Percentiles rank a stretch among this genome's conserved stretches.
phyloP scores from a whole-genome alignment of 1,139 yeast genomes.

The Yamadazyma triangularis region DNA sequence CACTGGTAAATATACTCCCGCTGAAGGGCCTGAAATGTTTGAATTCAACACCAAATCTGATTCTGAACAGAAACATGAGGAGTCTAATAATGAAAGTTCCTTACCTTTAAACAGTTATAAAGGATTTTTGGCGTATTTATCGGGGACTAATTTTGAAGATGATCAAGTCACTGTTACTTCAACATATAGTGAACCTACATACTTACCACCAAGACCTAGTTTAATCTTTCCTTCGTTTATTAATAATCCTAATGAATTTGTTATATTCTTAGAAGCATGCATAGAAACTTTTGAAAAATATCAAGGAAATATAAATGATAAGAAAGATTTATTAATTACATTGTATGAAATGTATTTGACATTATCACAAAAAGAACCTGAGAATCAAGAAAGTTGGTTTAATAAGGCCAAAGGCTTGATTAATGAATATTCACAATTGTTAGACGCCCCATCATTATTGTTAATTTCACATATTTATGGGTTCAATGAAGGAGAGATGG shows the following conservation, averaged over 20 bases:
- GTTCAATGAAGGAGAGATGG: constrained; percentile 45
- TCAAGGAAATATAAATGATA: constrained; percentile 68
- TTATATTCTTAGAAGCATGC: constrained; percentile 91
- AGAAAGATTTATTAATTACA: constrained; percentile 69
- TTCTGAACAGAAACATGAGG: constrained; percentile 5
- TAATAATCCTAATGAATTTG: constrained; percentile 82
- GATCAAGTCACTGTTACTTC: constrained; percentile 10
- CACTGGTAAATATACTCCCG: constrained; percentile 74
- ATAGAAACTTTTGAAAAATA: constrained; percentile 71
- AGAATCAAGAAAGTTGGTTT: constrained; percentile 50
- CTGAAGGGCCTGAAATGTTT: constrained; percentile 8
- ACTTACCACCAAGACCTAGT: constrained; percentile 88
- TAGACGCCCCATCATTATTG: constrained; percentile 60
- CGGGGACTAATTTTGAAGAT: constrained; percentile 19
- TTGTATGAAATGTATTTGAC: constrained; percentile 77
- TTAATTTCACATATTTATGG: constrained; percentile 64
- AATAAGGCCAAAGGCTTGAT: constrained; percentile 57
- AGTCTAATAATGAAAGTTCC: constrained; percentile 9
- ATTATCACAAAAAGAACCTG: constrained; percentile 40
- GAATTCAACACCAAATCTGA: constrained; percentile 4
- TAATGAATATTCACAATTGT: constrained; percentile 30
- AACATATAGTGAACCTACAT: constrained; percentile 50
- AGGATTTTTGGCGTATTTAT: constrained; percentile 65
- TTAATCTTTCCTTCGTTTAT: constrained; percentile 83
- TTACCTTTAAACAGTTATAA: constrained; percentile 58